Evolutionary conservation across 148 eudicot genomes (phyloP).

Genomic region (Chenopodium formosanum): DNA sequence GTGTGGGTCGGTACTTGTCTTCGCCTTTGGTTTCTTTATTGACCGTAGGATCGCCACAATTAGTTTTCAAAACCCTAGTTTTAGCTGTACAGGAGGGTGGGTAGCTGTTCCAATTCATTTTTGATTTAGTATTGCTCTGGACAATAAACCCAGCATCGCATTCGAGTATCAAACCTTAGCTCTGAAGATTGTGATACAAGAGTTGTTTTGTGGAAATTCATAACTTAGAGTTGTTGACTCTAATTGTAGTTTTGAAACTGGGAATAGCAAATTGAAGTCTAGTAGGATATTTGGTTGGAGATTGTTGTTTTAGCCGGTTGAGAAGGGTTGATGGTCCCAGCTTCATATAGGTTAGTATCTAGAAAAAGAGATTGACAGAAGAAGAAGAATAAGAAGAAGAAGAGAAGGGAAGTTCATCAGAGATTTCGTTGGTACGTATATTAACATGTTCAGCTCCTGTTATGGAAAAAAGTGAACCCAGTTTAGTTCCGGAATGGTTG

Average conservation of each 20-base stretch:
- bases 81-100: not conserved
- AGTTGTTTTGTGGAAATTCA: not conserved
- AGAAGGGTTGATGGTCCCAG: not conserved
- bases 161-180: not conserved
- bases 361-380: not conserved
- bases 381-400: conserved; percentile 7
- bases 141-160: not conserved
- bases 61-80: conserved; percentile 9
- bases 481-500: conserved; percentile 94
- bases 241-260: not conserved
- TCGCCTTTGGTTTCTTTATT: not conserved
- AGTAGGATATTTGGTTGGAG: conserved; percentile 1
- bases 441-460: conserved; percentile 57
- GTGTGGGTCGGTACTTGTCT: not conserved
- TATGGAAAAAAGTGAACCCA: conserved; percentile 96
- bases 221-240: not conserved
- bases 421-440: conserved; percentile 21
- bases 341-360: not conserved
- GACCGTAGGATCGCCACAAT: not conserved
- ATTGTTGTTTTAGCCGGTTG: not conserved
- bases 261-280: not conserved
- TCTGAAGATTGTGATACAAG: not conserved
- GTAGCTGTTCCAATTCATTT: not conserved
- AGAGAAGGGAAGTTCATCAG: conserved; percentile 15
- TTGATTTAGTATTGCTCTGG: not conserved